Conservation (phyloP, 2,329 filamentous ascomycete species). For the Colletotrichum tofieldiae region DNA sequence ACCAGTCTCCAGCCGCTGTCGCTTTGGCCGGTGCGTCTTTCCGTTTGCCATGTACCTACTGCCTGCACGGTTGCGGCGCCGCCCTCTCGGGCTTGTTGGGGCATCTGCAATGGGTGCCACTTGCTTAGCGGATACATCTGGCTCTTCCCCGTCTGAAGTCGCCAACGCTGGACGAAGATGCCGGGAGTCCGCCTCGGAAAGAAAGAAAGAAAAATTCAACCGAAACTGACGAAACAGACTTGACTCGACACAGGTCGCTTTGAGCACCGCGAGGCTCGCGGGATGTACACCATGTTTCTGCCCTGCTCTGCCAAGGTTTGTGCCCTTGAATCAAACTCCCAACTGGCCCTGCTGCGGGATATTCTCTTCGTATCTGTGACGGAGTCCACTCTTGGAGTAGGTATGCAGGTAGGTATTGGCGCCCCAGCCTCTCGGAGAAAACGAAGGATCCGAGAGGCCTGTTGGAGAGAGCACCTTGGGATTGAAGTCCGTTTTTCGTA, state of each 20-base stretch:
- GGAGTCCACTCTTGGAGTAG: background rate
- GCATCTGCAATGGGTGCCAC: slow-evolving; percentile 13
- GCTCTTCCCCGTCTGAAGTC: slow-evolving; percentile 26
- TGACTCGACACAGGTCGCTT: slow-evolving; percentile 24
- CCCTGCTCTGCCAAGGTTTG: slow-evolving; percentile 15
- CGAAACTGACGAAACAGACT: slow-evolving; percentile 36
- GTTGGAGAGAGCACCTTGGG: background rate
- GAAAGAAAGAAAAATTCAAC: background rate
- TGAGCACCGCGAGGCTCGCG: background rate
- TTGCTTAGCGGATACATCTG: slow-evolving; percentile 7
- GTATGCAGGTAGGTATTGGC: background rate
- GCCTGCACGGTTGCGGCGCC: slow-evolving; percentile 25
- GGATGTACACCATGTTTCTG: background rate
- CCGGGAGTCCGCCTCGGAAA: slow-evolving; percentile 19
- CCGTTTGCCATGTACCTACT: background rate
- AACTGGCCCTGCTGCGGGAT: background rate
- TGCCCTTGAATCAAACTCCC: background rate
- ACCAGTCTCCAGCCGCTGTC: slow-evolving; percentile 11
- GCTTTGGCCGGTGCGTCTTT: slow-evolving; percentile 25
- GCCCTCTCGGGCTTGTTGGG: background rate
- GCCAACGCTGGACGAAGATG: slow-evolving; percentile 8
- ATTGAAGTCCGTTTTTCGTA: slow-evolving; percentile 1
- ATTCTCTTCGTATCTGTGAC: background rate
- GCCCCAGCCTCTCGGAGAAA: slow-evolving; percentile 8
- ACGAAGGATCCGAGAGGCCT: background rate